Percentiles rank a stretch among this genome's conserved stretches.
phyloP scores from a whole-genome alignment of 2,329 filamentous ascomycete genomes.

The Colletotrichum sp. region DNA sequence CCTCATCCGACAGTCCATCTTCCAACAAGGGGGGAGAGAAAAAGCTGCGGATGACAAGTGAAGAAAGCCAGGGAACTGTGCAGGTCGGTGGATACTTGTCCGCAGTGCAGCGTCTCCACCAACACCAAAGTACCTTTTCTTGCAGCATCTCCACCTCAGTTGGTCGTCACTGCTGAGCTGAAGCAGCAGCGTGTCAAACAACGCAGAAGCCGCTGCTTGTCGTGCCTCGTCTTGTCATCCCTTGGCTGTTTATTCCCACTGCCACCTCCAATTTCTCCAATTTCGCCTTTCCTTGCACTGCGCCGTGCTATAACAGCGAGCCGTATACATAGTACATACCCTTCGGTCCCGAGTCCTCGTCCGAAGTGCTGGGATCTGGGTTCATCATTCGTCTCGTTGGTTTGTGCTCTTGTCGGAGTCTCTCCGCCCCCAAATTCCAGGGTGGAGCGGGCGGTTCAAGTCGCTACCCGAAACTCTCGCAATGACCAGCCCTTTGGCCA shows the following conservation, averaged over 20 bases:
- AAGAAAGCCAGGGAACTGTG: neutral
- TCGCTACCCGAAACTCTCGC: slow-evolving; percentile 20
- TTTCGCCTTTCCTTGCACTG: neutral
- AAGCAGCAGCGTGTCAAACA: neutral
- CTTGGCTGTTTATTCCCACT: neutral
- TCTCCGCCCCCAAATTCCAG: slow-evolving; percentile 11
- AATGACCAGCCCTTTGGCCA: neutral
- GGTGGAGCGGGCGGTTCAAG: slow-evolving; percentile 6
- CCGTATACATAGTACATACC: neutral
- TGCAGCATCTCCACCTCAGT: neutral
- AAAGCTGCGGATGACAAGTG: neutral
- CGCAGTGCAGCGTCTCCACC: neutral
- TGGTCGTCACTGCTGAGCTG: neutral
- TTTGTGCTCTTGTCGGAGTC: neutral
- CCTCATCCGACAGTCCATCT: slow-evolving; percentile 10
- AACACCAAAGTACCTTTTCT: neutral
- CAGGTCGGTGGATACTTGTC: neutral
- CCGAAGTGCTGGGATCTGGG: neutral
- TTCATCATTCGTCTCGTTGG: neutral
- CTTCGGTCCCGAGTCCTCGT: slow-evolving; percentile 15
- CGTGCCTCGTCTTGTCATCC: neutral
- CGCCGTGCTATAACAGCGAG: neutral
- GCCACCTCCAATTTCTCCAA: neutral
- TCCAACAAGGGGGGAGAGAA: neutral
- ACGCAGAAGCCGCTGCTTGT: neutral